Evolutionary conservation across 805 yeast genomes (phyloP).

Genomic region (Maudiozyma barnettii): DNA sequence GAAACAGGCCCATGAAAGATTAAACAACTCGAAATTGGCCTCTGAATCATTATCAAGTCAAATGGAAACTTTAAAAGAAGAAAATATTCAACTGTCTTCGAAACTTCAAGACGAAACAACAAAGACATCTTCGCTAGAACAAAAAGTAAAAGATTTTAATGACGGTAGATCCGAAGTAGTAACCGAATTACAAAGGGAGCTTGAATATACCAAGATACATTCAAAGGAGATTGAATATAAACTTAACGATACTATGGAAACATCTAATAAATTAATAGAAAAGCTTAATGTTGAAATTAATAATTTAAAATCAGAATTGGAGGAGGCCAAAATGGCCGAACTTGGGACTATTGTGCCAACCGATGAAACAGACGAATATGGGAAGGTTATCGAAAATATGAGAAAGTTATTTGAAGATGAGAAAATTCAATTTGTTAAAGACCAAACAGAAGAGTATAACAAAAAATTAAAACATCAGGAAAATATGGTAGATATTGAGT

Average conservation of each 20-base stretch:
- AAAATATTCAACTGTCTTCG: constrained; percentile 30
- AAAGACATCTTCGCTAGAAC: constrained; percentile 1
- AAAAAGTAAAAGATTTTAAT: neutral
- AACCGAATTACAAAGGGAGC: constrained; percentile 7
- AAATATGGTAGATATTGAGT: constrained; percentile 4
- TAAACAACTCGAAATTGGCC: constrained; percentile 24
- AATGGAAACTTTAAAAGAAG: constrained; percentile 24
- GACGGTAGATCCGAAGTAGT: neutral
- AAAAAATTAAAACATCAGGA: constrained; percentile 11
- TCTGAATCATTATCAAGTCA: constrained; percentile 34
- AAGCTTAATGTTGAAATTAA: constrained; percentile 8
- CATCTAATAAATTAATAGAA: constrained; percentile 5
- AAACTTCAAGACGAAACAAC: constrained; percentile 4
- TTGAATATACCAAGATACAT: constrained; percentile 13
- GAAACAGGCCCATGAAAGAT: constrained; percentile 29
- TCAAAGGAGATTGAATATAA: constrained; percentile 13
- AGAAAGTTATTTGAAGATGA: constrained; percentile 25
- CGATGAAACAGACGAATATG: constrained; percentile 20
- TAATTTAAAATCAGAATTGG: constrained; percentile 16
- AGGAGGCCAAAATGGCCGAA: constrained; percentile 12
- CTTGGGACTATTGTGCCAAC: constrained; percentile 11
- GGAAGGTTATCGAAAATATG: constrained; percentile 20
- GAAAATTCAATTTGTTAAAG: constrained; percentile 14
- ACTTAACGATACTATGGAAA: constrained; percentile 6
- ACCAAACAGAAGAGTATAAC: constrained; percentile 17